These are phyloP conservation scores for Coemansia sp. DNA, from an alignment of 192 early-diverging fungal genomes.

Conservation along the genomic window DNA sequence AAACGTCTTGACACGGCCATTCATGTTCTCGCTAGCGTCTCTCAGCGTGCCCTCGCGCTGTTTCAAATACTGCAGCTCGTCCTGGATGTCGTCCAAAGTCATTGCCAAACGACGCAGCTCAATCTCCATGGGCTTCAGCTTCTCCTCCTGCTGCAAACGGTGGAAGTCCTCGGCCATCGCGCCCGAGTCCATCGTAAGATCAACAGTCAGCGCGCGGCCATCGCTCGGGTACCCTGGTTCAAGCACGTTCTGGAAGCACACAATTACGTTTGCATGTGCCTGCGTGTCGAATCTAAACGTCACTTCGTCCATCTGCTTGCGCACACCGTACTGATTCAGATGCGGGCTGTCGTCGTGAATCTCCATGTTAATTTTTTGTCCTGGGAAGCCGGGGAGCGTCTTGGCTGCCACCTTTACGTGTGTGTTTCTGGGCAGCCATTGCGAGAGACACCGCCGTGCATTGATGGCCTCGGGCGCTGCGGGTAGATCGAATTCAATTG, in stretches of 20 bases:
- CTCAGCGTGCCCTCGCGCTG: constrained; percentile 78
- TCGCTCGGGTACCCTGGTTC: constrained; percentile 55
- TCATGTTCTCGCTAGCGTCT: constrained; percentile 91
- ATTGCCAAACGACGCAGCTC: constrained; percentile 81
- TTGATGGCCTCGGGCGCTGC: constrained; percentile 52
- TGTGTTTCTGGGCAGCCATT: constrained; percentile 69
- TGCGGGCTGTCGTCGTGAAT: constrained; percentile 72
- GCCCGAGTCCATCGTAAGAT: constrained; percentile 80
- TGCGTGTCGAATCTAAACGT: constrained; percentile 80
- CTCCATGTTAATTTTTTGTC: constrained; percentile 65
- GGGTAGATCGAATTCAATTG: constrained; percentile 80
- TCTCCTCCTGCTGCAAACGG: constrained; percentile 70
- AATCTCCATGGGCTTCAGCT: constrained; percentile 84
- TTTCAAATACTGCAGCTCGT: constrained; percentile 86
- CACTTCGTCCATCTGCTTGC: constrained; percentile 64
- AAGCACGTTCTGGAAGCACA: constrained; percentile 82
- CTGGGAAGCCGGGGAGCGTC: constrained; percentile 64
- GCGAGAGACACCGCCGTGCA: constrained; percentile 69
- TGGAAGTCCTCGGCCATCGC: constrained; percentile 79
- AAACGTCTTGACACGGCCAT: constrained; percentile 72
- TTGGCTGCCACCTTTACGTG: constrained; percentile 71
- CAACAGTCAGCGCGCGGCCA: constrained; percentile 60
- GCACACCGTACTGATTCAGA: constrained; percentile 69
- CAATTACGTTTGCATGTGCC: constrained; percentile 77
- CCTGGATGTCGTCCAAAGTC: constrained; percentile 72